Conservation (phyloP, 768 basidiomycete genomes). For the Lentinus brumalis region DNA sequence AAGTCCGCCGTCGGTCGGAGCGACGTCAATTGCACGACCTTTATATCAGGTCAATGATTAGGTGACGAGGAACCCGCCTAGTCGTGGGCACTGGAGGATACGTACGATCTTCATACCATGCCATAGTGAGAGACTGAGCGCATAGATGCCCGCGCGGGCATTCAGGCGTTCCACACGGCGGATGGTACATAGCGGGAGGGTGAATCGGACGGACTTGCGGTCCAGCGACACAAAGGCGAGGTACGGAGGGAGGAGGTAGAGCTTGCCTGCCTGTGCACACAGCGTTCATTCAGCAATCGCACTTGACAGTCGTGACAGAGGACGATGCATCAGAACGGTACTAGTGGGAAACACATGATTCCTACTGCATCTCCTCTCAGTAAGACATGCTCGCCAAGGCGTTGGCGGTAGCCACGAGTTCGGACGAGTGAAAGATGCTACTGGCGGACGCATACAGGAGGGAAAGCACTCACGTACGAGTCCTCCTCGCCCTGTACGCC, state of each 20-base stretch:
- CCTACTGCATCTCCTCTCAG: background rate
- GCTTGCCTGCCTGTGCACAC: constrained; percentile 74
- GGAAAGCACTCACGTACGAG: constrained; percentile 73
- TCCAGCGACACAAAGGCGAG: constrained; percentile 90
- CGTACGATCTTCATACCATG: constrained; percentile 89
- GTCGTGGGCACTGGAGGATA: background rate
- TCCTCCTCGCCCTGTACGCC: constrained; percentile 82
- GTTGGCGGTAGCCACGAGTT: background rate
- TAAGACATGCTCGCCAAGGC: background rate
- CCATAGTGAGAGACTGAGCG: constrained; percentile 93
- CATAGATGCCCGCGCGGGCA: constrained; percentile 92
- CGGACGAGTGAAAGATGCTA: background rate
- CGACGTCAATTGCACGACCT: constrained; percentile 93
- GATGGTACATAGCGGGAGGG: constrained; percentile 88
- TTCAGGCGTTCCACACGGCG: constrained; percentile 93
- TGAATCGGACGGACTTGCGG: constrained; percentile 88
- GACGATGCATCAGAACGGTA: background rate
- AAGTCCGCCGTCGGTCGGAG: constrained; percentile 90
- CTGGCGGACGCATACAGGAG: background rate
- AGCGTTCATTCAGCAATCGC: constrained; percentile 1
- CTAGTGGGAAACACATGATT: background rate
- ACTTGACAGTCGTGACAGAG: background rate
- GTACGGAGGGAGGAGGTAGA: constrained; percentile 87
- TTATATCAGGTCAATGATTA: background rate
- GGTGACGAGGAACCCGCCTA: background rate